These are phyloP conservation scores for Eragrostis curvula DNA, from an alignment of 176 grass and related monocot genomes.

Conservation along the genomic window DNA sequence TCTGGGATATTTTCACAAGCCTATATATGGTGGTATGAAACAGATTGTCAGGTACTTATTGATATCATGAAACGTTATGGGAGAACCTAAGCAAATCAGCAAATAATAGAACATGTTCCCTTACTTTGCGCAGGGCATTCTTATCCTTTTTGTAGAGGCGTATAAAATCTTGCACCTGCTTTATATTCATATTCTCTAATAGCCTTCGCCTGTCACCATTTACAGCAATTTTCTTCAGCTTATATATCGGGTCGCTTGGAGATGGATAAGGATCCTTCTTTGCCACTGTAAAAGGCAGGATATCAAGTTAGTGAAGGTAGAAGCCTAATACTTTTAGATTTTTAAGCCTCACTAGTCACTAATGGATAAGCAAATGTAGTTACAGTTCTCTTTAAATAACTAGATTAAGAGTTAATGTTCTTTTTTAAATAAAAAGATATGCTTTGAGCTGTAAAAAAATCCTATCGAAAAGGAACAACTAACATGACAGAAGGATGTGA, in stretches of 20 bases:
- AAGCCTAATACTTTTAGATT: background rate
- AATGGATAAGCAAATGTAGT: too few species aligned
- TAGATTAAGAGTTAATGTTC: background rate
- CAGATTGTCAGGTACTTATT: background rate
- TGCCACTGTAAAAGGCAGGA: background rate
- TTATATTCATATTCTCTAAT: background rate
- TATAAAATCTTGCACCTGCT: background rate
- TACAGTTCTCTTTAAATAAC: background rate
- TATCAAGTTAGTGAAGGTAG: background rate
- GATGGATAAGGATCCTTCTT: background rate
- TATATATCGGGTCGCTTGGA: background rate
- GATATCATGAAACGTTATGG: background rate
- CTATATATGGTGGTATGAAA: background rate
- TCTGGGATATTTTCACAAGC: background rate
- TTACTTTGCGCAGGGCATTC: background rate
- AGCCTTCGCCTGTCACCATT: constrained; percentile 10
- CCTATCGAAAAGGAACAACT: background rate
- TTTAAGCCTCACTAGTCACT: too few species aligned
- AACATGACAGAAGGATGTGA: background rate
- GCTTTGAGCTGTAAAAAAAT: background rate
- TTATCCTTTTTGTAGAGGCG: background rate
- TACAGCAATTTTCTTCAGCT: background rate
- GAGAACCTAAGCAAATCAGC: background rate
- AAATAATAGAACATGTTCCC: background rate
- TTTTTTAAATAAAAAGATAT: too few species aligned